Evolutionary conservation across 805 yeast species (phyloP), one percentile per base, ranked within the genome.

Genomic region (Metschnikowia cubensis): DNA sequence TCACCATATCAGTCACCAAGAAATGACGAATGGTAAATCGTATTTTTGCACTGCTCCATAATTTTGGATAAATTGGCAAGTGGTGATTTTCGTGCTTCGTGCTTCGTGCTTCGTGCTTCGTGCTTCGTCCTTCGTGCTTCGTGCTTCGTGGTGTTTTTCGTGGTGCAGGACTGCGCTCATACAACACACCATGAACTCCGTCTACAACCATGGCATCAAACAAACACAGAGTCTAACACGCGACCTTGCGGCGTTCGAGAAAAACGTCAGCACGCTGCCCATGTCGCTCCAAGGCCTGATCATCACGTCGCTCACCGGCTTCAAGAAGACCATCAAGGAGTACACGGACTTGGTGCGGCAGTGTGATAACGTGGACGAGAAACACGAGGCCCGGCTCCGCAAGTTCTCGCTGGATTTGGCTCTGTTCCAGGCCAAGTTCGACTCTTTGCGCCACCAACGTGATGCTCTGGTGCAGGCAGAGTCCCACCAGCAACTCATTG

Each of bases 151-250:
- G n/a, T n/a, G n/a, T n/a, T n/a, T n/a, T n/a, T n/a, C n/a, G n/a
- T n/a, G 20, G 20, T 22, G 29, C 29, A 25, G 29, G 29, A 25
- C 29, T 25, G 29, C 29, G 29, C 29, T 25, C 29, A 35, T n/a
- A 35, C n/a, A 25, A 25, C 14, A 18, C 32, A 7, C 14, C 32
- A 53, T 49, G 98, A 91, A 90, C 69, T 84, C 96, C 25, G 74
- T 91, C 47, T 89, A 85, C 70, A 92, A 89, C 69, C 96, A 89
- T 66, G 97, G 96, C 7, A 76, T 87, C 48, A 89, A 89, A 66
- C 97, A 91, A 67, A 81, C 89, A 31, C 88, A 82, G 59, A 75
- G 83, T 25, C 70, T 92, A 47, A 79, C 83, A 51, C 79, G 80
- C 53, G 97, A 90, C 59, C 68, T 92, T 44, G 74, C 78, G 17